phyloP scores from a whole-genome alignment of 1,284 basidiomycete species.

The Naganishia liquefaciens region DNA sequence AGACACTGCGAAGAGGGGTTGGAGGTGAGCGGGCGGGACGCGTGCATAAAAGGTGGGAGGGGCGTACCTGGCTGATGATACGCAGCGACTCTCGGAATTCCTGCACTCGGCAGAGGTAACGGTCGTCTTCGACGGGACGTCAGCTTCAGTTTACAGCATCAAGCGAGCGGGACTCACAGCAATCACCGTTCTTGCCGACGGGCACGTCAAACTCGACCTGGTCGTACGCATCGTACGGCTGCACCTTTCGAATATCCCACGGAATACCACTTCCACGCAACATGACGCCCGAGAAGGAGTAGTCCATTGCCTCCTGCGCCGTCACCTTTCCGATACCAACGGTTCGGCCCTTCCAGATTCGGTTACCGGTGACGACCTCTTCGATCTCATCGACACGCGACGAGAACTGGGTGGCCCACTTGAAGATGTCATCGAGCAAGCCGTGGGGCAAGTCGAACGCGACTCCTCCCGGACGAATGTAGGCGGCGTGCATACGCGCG shows the following conservation, averaged over 20 bases:
- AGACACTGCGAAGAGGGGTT: slow-evolving; percentile 66
- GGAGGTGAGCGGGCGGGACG: neutral
- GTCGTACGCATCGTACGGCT: slow-evolving; percentile 96
- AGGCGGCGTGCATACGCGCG: slow-evolving; percentile 95
- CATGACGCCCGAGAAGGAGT: slow-evolving; percentile 97
- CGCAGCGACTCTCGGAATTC: slow-evolving; percentile 93
- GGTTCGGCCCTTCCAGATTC: slow-evolving; percentile 96
- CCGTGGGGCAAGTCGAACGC: slow-evolving; percentile 97
- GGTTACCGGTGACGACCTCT: slow-evolving; percentile 95
- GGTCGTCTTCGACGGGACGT: slow-evolving; percentile 45
- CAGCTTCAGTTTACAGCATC: neutral
- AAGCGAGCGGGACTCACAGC: slow-evolving; percentile 57
- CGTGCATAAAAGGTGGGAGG: too few species aligned
- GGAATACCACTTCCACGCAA: slow-evolving; percentile 87
- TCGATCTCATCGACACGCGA: slow-evolving; percentile 90
- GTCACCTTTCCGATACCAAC: slow-evolving; percentile 88
- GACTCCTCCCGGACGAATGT: slow-evolving; percentile 95
- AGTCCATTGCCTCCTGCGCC: slow-evolving; percentile 88
- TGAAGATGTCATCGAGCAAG: slow-evolving; percentile 93
- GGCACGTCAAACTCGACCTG: slow-evolving; percentile 98
- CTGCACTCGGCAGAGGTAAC: slow-evolving; percentile 93
- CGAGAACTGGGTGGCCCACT: slow-evolving; percentile 94
- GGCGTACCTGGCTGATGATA: slow-evolving; percentile 75
- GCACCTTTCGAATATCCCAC: slow-evolving; percentile 91
- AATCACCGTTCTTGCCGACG: slow-evolving; percentile 94